Evolutionary conservation across 208 protist species (phyloP).

Genomic region (Balamuthia mandrillaris): DNA sequence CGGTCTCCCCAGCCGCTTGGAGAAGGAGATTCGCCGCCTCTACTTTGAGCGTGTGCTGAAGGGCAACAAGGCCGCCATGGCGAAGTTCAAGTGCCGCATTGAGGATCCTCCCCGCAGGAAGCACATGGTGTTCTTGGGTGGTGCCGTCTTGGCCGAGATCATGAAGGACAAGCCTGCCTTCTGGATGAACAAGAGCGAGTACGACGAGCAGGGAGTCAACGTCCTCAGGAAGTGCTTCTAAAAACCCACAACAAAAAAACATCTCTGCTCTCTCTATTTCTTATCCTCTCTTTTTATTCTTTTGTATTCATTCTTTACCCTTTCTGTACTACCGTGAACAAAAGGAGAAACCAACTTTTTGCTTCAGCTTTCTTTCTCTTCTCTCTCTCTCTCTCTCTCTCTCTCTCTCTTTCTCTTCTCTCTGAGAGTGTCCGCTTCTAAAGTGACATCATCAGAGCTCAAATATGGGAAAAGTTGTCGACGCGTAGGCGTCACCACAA

Average conservation of each 20-base stretch:
- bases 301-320: no score
- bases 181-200: conserved; percentile 82
- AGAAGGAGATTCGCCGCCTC: conserved; percentile 86
- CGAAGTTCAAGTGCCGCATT: conserved; percentile 85
- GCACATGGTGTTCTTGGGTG: conserved; percentile 95
- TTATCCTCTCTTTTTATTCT: no score
- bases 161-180: conserved; percentile 81
- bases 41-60: conserved; percentile 87
- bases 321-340: no score
- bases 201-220: conserved; percentile 72
- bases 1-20: conserved; percentile 88
- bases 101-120: conserved; percentile 94
- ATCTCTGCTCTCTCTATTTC: no score
- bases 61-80: conserved; percentile 71
- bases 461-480: no score
- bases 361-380: no score
- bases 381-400: no score
- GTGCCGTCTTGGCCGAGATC: conserved; percentile 89
- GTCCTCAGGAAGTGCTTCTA: conserved; percentile 57
- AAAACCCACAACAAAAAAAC: neutral
- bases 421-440: no score
- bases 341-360: no score
- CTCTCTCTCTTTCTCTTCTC: no score
- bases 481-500: no score
- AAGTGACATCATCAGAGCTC: no score